Base-by-base conservation (phyloP, 305 asterid species). In the Solanum hybrid region DNA sequence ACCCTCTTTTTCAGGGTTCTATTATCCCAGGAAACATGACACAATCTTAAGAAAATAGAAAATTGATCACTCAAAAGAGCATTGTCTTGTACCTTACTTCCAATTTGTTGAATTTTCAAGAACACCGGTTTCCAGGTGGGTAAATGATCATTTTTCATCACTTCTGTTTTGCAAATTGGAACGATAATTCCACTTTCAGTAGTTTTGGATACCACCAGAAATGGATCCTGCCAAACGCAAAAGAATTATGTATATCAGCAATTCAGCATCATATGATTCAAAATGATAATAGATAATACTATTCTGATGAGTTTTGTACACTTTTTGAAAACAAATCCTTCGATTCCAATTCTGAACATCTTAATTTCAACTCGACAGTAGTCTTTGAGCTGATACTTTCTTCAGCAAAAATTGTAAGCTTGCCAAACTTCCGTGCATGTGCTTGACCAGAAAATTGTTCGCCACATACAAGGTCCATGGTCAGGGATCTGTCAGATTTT, bases 161-260 rank as follows among this genome's bases (percentile, higher is more conserved):
- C 99, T 93, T 97, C 99, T 85, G 99, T 97, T 95, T 96, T 97
- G 96, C 97, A 94, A 91, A 97, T 92, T 89, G 99, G 99, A 92
- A 96, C 93, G 27, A 93, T 89, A 8, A 87, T 79, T 88, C 96
- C 98, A 93, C 93, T 92, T 92, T 97, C 99, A 29, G 96, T 91
- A 91, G 92, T 88, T 93, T 95, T 97, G 78, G 98, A 96, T 89
- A 97, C 92, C 88, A 96, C 92, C 91, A 97, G 93, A 92, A 97
- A 97, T 69, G 99, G 99, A 91, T 97, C 99, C 99, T 97, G 95
- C 89, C 93, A 93, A 91, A 91, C 80, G 16, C 91, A 92, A 85
- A 88, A 82, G 82, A 85, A 91, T 51, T 75, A 91, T 71, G 88
- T 71, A 80, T 86, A 91, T 89, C 90, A 91, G 24, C 69, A 56